Evolutionary conservation across 2,329 filamentous ascomycete genomes (phyloP).

Genomic region (Botryotinia convoluta): DNA sequence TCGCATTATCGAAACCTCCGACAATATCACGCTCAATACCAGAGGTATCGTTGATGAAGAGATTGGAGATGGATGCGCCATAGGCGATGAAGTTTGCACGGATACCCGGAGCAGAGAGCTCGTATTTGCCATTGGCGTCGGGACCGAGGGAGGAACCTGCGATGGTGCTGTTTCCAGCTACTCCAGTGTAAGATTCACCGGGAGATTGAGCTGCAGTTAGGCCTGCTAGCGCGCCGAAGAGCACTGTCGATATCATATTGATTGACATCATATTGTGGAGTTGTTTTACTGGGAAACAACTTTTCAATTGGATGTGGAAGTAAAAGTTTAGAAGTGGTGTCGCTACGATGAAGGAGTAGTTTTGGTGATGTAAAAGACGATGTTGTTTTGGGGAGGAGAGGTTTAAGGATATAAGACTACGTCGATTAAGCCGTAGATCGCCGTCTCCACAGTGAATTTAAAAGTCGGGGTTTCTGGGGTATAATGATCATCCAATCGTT

Average conservation of each 20-base stretch:
- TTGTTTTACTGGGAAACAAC: not conserved
- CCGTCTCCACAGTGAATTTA: not conserved
- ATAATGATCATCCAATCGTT: not conserved
- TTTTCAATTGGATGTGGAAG: not conserved
- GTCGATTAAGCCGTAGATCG: not conserved
- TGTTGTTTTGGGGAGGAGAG: not conserved
- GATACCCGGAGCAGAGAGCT: slow-evolving; percentile 65
- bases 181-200: slow-evolving; percentile 29
- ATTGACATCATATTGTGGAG: slow-evolving; percentile 1
- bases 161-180: slow-evolving; percentile 31
- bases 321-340: not conserved
- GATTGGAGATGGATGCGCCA: slow-evolving; percentile 69
- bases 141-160: slow-evolving; percentile 38
- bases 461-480: slow-evolving; percentile 2
- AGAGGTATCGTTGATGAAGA: slow-evolving; percentile 67
- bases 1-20: slow-evolving; percentile 73
- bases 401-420: not conserved
- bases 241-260: slow-evolving; percentile 1
- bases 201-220: slow-evolving; percentile 27
- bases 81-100: slow-evolving; percentile 70
- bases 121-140: slow-evolving; percentile 66
- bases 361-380: not conserved
- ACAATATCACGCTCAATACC: slow-evolving; percentile 70
- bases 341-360: not conserved
- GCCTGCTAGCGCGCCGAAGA: not conserved